These are phyloP conservation scores for Pseudopediastrum boryanum DNA, from an alignment of 139 green algal species.

Conservation along the genomic window DNA sequence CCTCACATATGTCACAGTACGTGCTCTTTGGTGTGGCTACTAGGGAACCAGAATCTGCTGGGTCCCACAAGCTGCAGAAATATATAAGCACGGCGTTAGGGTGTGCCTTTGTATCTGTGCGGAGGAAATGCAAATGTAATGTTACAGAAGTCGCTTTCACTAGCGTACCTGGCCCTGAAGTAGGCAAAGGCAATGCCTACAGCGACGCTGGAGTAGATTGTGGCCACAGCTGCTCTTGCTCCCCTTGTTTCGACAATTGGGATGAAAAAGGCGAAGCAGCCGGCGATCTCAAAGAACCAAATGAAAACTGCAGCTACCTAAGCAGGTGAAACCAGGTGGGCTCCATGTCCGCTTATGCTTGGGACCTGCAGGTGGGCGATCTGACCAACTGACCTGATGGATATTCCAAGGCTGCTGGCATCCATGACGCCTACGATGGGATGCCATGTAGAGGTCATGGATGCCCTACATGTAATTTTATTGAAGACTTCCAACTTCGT, in stretches of 20 bases:
- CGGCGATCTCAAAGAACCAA: conserved; percentile 11
- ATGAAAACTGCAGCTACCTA: background rate
- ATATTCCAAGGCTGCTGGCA: conserved; percentile 29
- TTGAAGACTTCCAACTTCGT: too few species aligned
- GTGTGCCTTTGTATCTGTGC: background rate
- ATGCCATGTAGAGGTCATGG: too few species aligned
- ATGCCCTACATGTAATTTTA: too few species aligned
- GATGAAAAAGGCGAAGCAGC: conserved; percentile 36
- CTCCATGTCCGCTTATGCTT: background rate
- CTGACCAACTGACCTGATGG: conserved; percentile 9
- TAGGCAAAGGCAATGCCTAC: background rate
- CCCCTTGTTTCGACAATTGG: background rate
- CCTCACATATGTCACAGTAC: conserved; percentile 28
- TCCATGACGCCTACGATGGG: conserved; percentile 1
- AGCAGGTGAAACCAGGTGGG: background rate
- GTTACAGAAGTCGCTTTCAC: background rate
- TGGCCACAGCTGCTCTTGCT: background rate
- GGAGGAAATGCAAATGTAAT: background rate
- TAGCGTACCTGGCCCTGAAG: conserved; percentile 3
- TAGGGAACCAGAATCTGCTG: background rate
- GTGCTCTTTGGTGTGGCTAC: background rate
- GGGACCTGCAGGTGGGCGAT: background rate
- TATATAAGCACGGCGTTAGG: background rate
- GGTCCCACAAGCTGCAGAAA: conserved; percentile 15
- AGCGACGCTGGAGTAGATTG: background rate